phyloP scores from a whole-genome alignment of 257 asterid species.

The Primulina huaijiensis region DNA sequence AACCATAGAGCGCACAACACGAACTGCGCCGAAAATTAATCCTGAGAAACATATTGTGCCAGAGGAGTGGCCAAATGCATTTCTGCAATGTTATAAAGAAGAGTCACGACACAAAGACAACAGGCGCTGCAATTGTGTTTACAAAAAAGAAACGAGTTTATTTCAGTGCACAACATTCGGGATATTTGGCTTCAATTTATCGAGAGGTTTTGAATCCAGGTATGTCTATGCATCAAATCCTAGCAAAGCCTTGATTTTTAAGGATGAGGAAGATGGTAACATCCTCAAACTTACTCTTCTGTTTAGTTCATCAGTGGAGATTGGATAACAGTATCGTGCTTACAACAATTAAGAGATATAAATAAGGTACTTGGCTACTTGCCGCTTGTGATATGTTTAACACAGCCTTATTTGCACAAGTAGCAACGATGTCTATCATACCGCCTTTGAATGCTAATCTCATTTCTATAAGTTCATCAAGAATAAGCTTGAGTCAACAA shows the following conservation, averaged over 20 bases:
- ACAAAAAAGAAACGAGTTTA: background rate
- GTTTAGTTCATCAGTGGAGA: background rate
- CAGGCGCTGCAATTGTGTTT: background rate
- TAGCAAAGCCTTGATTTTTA: background rate
- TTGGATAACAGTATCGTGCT: background rate
- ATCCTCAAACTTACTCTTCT: background rate
- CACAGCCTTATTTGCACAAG: background rate
- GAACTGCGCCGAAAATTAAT: constrained; percentile 51
- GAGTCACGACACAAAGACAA: constrained; percentile 8
- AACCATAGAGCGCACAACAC: constrained; percentile 74
- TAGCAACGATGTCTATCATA: background rate
- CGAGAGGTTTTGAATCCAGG: background rate
- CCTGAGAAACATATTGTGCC: constrained; percentile 97
- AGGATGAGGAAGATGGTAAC: background rate
- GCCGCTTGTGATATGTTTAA: background rate
- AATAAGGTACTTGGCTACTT: background rate
- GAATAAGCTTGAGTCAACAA: constrained; percentile 1
- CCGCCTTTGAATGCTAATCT: constrained; percentile 1
- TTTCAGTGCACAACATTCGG: background rate
- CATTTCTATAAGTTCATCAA: background rate
- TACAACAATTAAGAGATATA: background rate
- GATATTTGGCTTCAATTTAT: background rate
- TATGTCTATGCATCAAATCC: background rate
- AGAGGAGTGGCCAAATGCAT: constrained; percentile 87
- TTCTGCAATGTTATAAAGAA: constrained; percentile 43